Conservation (phyloP, 2,329 filamentous ascomycete genomes). For the Arthrobotrys sphaeroides region DNA sequence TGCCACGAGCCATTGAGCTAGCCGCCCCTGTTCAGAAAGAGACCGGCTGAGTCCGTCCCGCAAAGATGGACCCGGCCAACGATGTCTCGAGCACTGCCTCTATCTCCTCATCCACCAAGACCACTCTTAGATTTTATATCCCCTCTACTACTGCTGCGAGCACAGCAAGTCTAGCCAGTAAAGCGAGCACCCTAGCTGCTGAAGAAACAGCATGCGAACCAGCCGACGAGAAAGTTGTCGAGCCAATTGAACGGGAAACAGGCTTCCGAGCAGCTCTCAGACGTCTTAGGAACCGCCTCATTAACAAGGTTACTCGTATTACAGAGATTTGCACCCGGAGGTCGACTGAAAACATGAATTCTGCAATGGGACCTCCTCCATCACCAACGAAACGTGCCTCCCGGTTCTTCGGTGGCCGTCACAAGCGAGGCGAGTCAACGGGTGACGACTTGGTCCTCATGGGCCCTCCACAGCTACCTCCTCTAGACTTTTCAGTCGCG, state of each 20-base stretch:
- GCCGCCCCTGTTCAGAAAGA: neutral
- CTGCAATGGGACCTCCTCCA: constrained; percentile 25
- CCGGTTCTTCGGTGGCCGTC: constrained; percentile 35
- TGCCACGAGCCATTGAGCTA: too few species aligned
- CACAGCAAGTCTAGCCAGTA: too few species aligned
- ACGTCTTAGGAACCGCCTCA: neutral
- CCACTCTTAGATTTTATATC: too few species aligned
- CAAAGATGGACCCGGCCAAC: neutral
- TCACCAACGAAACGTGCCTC: constrained; percentile 41
- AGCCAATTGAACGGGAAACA: neutral
- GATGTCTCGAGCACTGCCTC: too few species aligned
- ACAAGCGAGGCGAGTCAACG: constrained; percentile 27
- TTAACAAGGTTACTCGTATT: constrained; percentile 10
- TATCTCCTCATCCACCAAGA: too few species aligned
- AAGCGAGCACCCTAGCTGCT: too few species aligned
- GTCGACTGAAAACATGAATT: constrained; percentile 17
- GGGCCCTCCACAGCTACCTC: constrained; percentile 44
- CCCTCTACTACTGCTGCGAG: too few species aligned
- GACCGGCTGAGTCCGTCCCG: neutral
- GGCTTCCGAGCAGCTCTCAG: neutral
- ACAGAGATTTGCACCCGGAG: neutral
- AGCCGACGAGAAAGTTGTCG: too few species aligned
- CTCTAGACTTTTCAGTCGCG: constrained; percentile 29
- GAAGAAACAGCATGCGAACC: too few species aligned
- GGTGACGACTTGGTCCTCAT: constrained; percentile 8